Percentiles rank a stretch among this genome's conserved stretches.
These are phyloP conservation scores for Xylaria acuta DNA, from an alignment of 495 filamentous ascomycete species.

Conservation along the genomic window DNA sequence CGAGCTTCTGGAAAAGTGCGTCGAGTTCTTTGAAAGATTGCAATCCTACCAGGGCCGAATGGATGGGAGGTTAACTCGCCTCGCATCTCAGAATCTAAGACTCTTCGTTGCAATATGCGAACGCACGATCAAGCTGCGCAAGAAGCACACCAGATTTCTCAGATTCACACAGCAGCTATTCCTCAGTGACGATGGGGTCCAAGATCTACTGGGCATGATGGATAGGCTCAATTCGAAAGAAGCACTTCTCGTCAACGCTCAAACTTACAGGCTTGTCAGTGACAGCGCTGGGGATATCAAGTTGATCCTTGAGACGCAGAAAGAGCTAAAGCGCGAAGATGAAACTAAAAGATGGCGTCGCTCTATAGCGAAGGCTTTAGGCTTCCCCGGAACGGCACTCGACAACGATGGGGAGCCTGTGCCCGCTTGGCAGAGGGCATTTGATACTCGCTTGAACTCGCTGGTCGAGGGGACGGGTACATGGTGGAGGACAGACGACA, in stretches of 20 bases:
- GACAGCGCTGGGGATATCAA: conserved; percentile 43
- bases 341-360: conserved; percentile 43
- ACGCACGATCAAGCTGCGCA: conserved; percentile 46
- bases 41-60: conserved; percentile 48
- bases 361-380: conserved; percentile 40
- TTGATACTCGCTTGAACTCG: conserved; percentile 43
- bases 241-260: conserved; percentile 44
- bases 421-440: conserved; percentile 44
- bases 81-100: conserved; percentile 49
- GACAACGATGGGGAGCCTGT: conserved; percentile 46
- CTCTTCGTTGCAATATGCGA: conserved; percentile 51
- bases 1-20: conserved; percentile 45
- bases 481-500: conserved; percentile 41
- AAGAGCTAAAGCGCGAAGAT: conserved; percentile 44
- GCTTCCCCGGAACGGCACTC: conserved; percentile 42
- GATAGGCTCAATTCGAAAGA: conserved; percentile 45
- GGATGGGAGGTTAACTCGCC: conserved; percentile 45
- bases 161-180: conserved; percentile 47
- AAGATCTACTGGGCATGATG: conserved; percentile 47
- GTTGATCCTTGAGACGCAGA: conserved; percentile 43
- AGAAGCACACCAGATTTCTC: conserved; percentile 39
- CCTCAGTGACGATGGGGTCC: conserved; percentile 47
- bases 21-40: conserved; percentile 45
- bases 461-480: conserved; percentile 44
- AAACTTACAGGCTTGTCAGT: conserved; percentile 46